phyloP scores from a whole-genome alignment of 1,284 basidiomycete species.

The Coniferiporia sulphurascens region DNA sequence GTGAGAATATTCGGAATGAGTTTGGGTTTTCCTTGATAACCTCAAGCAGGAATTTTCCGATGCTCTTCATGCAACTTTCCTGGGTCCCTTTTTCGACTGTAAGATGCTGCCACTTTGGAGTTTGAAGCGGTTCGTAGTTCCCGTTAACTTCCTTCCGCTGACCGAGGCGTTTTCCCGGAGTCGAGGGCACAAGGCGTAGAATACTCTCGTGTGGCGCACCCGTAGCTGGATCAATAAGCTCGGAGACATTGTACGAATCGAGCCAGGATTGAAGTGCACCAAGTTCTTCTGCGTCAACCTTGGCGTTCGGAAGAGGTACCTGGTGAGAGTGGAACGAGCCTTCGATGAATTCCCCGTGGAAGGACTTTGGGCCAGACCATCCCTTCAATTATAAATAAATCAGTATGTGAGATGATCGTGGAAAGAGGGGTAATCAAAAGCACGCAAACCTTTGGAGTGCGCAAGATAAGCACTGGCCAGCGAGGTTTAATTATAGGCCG shows the following conservation, averaged over 20 bases:
- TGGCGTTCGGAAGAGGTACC: conserved; percentile 75
- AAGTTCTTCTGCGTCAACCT: conserved; percentile 61
- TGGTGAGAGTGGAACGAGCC: conserved; percentile 75
- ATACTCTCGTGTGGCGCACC: conserved; percentile 49
- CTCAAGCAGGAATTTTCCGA: conserved; percentile 55
- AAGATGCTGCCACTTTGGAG: conserved; percentile 63
- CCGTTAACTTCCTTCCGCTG: conserved; percentile 63
- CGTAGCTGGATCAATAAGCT: conserved; percentile 51
- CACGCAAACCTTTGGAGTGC: conserved; percentile 63
- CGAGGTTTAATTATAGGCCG: conserved; percentile 77
- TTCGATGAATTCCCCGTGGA: conserved; percentile 69
- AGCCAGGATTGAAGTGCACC: conserved; percentile 66
- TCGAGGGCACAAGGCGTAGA: conserved; percentile 52
- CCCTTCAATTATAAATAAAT: conserved; percentile 34
- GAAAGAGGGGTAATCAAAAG: neutral
- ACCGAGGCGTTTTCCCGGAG: conserved; percentile 54
- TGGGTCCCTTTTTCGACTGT: conserved; percentile 50
- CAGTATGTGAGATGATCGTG: too few species aligned
- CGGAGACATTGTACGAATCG: conserved; percentile 53
- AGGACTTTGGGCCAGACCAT: conserved; percentile 59
- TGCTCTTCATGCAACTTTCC: conserved; percentile 74
- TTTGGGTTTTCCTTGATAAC: conserved; percentile 63
- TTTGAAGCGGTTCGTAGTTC: conserved; percentile 53
- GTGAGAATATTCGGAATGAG: conserved; percentile 86
- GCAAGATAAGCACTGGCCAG: conserved; percentile 81